Conservation (phyloP, 2,329 filamentous ascomycete species). For the Aureobasidium musti region DNA sequence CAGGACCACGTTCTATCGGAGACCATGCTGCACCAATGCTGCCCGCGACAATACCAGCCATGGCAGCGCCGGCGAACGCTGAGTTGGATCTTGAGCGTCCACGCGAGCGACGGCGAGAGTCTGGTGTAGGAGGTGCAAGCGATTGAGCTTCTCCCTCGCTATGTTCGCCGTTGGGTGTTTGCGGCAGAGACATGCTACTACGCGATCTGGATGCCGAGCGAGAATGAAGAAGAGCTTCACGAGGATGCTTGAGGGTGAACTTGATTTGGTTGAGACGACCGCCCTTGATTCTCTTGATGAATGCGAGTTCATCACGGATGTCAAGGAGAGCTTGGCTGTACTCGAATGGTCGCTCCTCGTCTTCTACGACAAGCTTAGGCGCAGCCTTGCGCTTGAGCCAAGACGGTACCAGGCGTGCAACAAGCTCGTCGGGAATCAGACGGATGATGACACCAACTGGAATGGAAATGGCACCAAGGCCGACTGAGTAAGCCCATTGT, state of each 20-base stretch:
- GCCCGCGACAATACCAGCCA: conserved; percentile 80
- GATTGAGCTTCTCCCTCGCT: conserved; percentile 46
- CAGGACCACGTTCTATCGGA: conserved; percentile 59
- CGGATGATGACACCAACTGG: conserved; percentile 81
- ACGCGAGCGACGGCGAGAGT: conserved; percentile 60
- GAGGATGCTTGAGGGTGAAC: conserved; percentile 74
- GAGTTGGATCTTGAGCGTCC: conserved; percentile 70
- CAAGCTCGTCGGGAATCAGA: conserved; percentile 72
- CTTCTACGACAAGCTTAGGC: conserved; percentile 48
- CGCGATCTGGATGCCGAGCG: conserved; percentile 63
- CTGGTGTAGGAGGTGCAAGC: conserved; percentile 52
- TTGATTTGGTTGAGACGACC: conserved; percentile 79
- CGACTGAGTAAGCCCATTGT: conserved; percentile 86
- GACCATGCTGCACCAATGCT: conserved; percentile 72
- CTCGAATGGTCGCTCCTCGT: conserved; percentile 47
- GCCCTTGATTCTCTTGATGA: conserved; percentile 77
- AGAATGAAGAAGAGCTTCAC: conserved; percentile 65
- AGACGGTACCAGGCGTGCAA: conserved; percentile 50
- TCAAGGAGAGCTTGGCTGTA: conserved; percentile 74
- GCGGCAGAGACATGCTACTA: conserved; percentile 64
- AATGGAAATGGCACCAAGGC: conserved; percentile 81
- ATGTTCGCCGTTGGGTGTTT: conserved; percentile 62
- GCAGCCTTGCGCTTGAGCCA: conserved; percentile 44
- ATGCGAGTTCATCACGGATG: conserved; percentile 76
- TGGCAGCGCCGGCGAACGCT: conserved; percentile 72